Evolutionary conservation across 2,329 filamentous ascomycete species (phyloP).

Genomic region (Pseudofabraea citricarpa): DNA sequence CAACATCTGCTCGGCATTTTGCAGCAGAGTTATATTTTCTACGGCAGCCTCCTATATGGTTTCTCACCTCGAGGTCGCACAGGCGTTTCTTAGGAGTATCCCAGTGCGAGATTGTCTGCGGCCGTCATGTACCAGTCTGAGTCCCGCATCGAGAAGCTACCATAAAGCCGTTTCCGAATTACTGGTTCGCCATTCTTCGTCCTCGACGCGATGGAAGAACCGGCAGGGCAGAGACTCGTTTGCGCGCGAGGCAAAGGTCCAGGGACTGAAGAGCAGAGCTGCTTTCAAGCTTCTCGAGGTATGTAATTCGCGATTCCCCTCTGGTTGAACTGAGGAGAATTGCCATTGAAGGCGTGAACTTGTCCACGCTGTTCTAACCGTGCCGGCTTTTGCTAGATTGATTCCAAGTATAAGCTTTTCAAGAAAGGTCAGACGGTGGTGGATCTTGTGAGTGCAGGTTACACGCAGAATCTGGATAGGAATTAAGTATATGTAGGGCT

Average conservation of each 20-base stretch:
- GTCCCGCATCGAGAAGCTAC: too few species aligned
- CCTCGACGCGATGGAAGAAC: conserved; percentile 76
- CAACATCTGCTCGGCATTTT: too few species aligned
- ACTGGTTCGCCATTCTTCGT: conserved; percentile 33
- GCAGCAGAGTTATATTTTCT: too few species aligned
- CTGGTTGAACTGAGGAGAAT: too few species aligned
- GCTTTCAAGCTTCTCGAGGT: conserved; percentile 92
- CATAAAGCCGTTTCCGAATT: conserved; percentile 1
- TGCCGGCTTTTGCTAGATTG: conserved; percentile 52
- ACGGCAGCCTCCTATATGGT: too few species aligned
- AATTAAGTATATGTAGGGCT: conserved; percentile 48
- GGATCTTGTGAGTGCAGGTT: conserved; percentile 64
- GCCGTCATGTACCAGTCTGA: not conserved
- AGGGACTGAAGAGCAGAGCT: conserved; percentile 81
- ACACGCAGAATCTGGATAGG: not conserved
- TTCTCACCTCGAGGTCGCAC: conserved; percentile 14
- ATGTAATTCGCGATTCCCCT: too few species aligned
- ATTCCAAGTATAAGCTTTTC: conserved; percentile 77
- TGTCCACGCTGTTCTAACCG: conserved; percentile 7
- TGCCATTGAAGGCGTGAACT: not conserved
- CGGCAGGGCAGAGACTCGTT: conserved; percentile 72
- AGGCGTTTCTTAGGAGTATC: conserved; percentile 10
- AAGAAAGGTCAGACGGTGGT: conserved; percentile 77
- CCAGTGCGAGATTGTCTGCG: conserved; percentile 1
- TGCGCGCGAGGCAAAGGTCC: conserved; percentile 69